Percentiles rank a stretch among this genome's conserved stretches.
Conservation (phyloP, 1,284 basidiomycete genomes). For the Phylloporus sp. region DNA sequence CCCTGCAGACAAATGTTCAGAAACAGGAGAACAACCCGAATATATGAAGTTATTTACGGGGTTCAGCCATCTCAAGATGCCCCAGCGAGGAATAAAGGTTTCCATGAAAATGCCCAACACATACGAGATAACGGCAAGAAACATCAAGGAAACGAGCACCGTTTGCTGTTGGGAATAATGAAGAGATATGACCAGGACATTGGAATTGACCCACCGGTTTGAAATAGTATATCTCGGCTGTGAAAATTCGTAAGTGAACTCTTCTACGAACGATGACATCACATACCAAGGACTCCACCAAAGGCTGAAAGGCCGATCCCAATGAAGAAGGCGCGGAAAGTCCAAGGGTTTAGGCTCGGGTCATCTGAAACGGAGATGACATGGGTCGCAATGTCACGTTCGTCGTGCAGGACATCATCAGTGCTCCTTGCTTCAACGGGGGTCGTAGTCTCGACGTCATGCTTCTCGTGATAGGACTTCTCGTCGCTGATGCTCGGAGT, state of each 20-base stretch:
- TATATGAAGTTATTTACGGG: constrained; percentile 43
- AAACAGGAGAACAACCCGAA: constrained; percentile 22
- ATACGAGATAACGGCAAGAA: constrained; percentile 55
- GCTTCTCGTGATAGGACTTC: constrained; percentile 36
- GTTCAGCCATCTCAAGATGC: constrained; percentile 57
- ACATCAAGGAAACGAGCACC: constrained; percentile 51
- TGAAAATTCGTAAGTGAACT: constrained; percentile 8
- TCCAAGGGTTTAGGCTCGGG: constrained; percentile 58
- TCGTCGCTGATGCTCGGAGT: constrained; percentile 32
- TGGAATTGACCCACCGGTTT: constrained; percentile 45
- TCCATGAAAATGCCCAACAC: constrained; percentile 47
- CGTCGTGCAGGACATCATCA: constrained; percentile 41
- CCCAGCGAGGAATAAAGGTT: constrained; percentile 49
- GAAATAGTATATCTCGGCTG: constrained; percentile 63
- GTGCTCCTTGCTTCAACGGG: constrained; percentile 21
- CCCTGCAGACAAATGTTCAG: constrained; percentile 12
- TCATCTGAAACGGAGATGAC: constrained; percentile 61
- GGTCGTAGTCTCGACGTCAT: constrained; percentile 39
- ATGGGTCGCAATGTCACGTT: constrained; percentile 53
- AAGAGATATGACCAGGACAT: not conserved
- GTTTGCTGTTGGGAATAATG: constrained; percentile 42
- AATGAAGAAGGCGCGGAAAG: constrained; percentile 61
- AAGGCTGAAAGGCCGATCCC: constrained; percentile 65
- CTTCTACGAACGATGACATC: constrained; percentile 20
- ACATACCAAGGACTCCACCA: constrained; percentile 51